Conservation (phyloP, 1,284 basidiomycete species). For the Heterobasidion occidentale region DNA sequence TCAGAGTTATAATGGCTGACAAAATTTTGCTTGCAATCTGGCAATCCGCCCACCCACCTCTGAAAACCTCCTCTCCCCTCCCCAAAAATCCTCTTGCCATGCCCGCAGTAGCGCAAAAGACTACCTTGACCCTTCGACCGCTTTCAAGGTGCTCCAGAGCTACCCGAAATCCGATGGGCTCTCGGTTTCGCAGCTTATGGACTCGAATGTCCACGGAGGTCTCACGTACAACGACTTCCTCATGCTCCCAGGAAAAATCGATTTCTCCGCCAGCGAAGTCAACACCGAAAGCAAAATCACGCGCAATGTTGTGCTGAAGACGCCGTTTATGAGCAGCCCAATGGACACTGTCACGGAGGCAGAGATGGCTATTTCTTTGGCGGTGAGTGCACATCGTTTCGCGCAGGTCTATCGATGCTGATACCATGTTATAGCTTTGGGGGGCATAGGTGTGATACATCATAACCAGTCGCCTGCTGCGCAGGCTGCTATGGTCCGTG, state of each 20-base stretch:
- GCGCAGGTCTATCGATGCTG: conserved; percentile 2
- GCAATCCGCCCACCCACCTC: conserved; percentile 5
- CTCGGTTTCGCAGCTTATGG: conserved; percentile 82
- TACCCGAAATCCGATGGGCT: conserved; percentile 86
- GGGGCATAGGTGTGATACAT: conserved; percentile 98
- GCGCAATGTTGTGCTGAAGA: conserved; percentile 88
- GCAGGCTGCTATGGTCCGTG: conserved; percentile 95
- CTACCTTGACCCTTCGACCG: conserved; percentile 55
- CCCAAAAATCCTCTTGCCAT: not conserved
- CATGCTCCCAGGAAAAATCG: conserved; percentile 92
- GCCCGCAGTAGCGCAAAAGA: conserved; percentile 9
- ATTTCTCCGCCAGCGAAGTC: conserved; percentile 84
- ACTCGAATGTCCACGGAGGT: conserved; percentile 84
- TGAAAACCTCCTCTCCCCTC: not conserved
- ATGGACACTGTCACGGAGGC: conserved; percentile 99
- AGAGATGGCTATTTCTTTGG: conserved; percentile 95
- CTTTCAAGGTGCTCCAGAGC: conserved; percentile 65
- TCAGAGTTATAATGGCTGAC: not conserved
- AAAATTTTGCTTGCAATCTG: not conserved
- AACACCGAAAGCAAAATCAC: conserved; percentile 84
- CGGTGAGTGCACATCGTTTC: conserved; percentile 43
- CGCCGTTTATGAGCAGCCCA: conserved; percentile 95
- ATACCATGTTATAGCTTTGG: conserved; percentile 56
- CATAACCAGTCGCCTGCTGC: conserved; percentile 88
- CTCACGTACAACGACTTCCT: conserved; percentile 97